These are phyloP conservation scores for Spizellomyces punctatus DNA, from an alignment of 192 early-diverging fungal species.

Conservation along the genomic window DNA sequence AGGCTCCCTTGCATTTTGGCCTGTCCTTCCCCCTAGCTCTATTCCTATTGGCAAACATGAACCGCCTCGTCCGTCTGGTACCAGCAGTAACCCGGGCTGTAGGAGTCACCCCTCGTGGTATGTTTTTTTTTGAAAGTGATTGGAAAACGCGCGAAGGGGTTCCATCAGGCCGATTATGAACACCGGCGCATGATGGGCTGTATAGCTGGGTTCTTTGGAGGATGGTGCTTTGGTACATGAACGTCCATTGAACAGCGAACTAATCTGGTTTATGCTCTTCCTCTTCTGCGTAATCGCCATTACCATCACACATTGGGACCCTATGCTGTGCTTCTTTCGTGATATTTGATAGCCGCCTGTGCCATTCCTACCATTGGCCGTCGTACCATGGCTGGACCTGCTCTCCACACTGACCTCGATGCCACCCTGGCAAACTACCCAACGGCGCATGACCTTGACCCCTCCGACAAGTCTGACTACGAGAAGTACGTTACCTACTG, in stretches of 20 bases:
- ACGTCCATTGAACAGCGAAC: too few relatives aligned
- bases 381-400: constrained; percentile 8
- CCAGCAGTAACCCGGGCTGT: constrained; percentile 5
- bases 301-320: too few relatives aligned
- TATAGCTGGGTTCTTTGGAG: too few relatives aligned
- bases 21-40: not conserved
- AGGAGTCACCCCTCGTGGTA: not conserved
- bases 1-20: too few relatives aligned
- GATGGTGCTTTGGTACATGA: too few relatives aligned
- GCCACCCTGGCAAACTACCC: constrained; percentile 32
- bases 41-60: constrained; percentile 11
- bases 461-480: constrained; percentile 52
- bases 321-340: too few relatives aligned
- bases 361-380: not conserved
- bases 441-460: constrained; percentile 50
- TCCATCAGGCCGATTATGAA: too few relatives aligned
- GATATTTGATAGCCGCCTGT: too few relatives aligned
- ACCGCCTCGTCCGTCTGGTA: constrained; percentile 14
- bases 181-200: too few relatives aligned
- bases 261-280: too few relatives aligned
- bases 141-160: not conserved
- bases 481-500: constrained; percentile 55
- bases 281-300: too few relatives aligned
- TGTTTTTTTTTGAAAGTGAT: not conserved
- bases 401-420: constrained; percentile 28